Conservation (phyloP, 2,329 filamentous ascomycete genomes). For the Trichoderma simmonsii region DNA sequence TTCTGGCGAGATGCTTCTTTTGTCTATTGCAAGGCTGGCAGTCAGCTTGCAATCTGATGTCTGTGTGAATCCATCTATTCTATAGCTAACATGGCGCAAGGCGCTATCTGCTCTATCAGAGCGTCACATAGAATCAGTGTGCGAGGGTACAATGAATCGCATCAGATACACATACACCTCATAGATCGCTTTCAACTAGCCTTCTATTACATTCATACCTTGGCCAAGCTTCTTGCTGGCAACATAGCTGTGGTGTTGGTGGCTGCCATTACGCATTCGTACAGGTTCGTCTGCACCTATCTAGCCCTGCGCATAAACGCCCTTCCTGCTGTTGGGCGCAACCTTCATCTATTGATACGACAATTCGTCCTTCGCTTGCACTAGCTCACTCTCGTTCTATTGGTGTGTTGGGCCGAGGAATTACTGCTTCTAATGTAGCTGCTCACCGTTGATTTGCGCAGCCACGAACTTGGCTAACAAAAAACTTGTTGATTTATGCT, state of each 20-base stretch:
- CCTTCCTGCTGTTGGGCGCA: not conserved
- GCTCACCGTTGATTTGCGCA: not conserved
- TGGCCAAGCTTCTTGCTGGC: not conserved
- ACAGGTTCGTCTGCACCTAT: not conserved
- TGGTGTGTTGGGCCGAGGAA: not conserved
- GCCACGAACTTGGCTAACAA: not conserved
- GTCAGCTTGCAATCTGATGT: not conserved
- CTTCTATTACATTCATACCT: not conserved
- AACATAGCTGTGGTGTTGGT: not conserved
- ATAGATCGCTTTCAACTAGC: not conserved
- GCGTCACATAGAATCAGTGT: not conserved
- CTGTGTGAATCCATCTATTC: not conserved
- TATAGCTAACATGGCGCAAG: not conserved
- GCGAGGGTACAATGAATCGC: not conserved
- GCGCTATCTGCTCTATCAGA: not conserved
- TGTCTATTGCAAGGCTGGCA: not conserved
- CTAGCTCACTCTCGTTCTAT: not conserved
- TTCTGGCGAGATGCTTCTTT: not conserved
- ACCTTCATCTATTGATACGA: not conserved
- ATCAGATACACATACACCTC: not conserved
- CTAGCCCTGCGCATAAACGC: not conserved
- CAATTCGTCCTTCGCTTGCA: not conserved
- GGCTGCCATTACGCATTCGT: not conserved
- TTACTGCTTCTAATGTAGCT: not conserved
- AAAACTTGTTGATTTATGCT: not conserved